Base-by-base conservation (phyloP, 2,329 filamentous ascomycete species). In the Erysiphe neolycopersici region DNA sequence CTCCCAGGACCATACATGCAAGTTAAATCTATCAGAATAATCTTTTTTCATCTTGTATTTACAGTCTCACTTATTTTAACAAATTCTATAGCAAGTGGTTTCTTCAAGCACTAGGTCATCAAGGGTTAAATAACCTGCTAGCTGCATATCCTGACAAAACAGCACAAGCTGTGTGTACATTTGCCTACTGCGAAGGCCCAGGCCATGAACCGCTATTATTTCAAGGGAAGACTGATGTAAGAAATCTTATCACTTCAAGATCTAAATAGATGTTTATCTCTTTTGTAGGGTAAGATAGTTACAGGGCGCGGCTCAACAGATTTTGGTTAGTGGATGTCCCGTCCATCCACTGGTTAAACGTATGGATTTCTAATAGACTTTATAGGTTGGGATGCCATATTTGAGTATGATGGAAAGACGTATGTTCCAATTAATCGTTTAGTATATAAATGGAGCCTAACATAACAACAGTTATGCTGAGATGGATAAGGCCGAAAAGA, bases 1-100 rank as follows among this genome's bases (percentile, higher is more conserved):
- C 68, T 98, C 29, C 89, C 89, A 1, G 89, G 89, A 1, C 83
- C 87, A 36, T 98, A 98, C 59, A 92, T 98, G 87, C 92, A 67
- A 52, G 48, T 42, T 12, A 3, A 31, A 10, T 14, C 17, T 13
- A 14, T 38, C 10, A 8, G 26, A 29, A 36, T 43, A n/a, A 31
- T 29, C n/a, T n/a, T 38, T 31, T 31, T 10, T 3, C 8, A 26
- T 38, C 29, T 2, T 22, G 12, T 17, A 16, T 16, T 32, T 8
- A 32, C 22, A 29, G 13, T 29, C 26, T 10, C 13, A n/a, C 22
- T 36, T 14, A 26, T 12, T 8, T 19, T 29, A 30, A 32, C 45
- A 45, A 41, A 16, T 33, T 36, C 17, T 48, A 30, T 53, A 94
- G 85, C 52, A 98, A 98, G 67, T 92, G 83, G 73, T 98, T 98